phyloP scores from a whole-genome alignment of 1,139 yeast genomes.

The Arxiozyma slooffiae region DNA sequence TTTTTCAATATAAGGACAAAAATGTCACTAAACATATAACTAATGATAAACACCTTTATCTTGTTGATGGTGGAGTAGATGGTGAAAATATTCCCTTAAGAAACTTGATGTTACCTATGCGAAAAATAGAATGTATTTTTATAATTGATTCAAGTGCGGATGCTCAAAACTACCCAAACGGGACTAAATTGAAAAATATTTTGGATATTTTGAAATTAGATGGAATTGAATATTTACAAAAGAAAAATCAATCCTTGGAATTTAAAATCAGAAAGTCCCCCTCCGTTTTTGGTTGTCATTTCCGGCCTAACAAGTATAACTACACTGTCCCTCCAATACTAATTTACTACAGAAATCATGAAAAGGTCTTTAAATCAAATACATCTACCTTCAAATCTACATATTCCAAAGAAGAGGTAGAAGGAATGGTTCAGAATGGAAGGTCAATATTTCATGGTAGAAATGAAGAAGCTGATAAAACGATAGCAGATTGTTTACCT shows the following conservation, averaged over 20 bases:
- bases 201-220: slow-evolving; percentile 24
- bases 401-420: slow-evolving; percentile 38
- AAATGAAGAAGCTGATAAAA: slow-evolving; percentile 34
- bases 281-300: slow-evolving; percentile 48
- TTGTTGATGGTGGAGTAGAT: slow-evolving; percentile 65
- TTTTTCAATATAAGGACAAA: slow-evolving; percentile 33
- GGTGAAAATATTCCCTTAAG: slow-evolving; percentile 54
- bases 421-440: slow-evolving; percentile 44
- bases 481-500: slow-evolving; percentile 44
- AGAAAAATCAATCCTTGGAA: slow-evolving; percentile 5
- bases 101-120: slow-evolving; percentile 44
- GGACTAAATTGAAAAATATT: slow-evolving; percentile 39
- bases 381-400: slow-evolving; percentile 52
- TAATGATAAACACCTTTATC: slow-evolving; percentile 28
- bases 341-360: slow-evolving; percentile 42
- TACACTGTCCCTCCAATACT: slow-evolving; percentile 42
- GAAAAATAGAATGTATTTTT: slow-evolving; percentile 48
- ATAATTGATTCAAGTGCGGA: slow-evolving; percentile 61
- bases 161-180: slow-evolving; percentile 53
- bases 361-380: slow-evolving; percentile 39
- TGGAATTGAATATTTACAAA: slow-evolving; percentile 7
- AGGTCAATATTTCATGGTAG: slow-evolving; percentile 40
- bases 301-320: slow-evolving; percentile 15
- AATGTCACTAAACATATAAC: slow-evolving; percentile 19
- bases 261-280: slow-evolving; percentile 28